Base-by-base conservation (phyloP, 1,284 basidiomycete genomes). In the Tilletia indica region DNA sequence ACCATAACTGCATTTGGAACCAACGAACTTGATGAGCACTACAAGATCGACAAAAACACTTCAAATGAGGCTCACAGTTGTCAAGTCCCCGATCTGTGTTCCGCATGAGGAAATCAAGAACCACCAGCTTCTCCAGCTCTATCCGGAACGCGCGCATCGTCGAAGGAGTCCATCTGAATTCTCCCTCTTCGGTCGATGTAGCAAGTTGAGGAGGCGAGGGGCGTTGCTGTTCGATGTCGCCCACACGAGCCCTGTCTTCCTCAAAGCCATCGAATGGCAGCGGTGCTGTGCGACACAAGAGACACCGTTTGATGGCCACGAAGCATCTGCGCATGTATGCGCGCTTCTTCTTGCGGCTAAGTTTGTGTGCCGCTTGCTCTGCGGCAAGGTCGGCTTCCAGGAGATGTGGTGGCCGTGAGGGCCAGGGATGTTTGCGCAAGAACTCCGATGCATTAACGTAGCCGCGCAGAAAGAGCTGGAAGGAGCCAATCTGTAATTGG, bases 371-470 rank as follows among this genome's bases (percentile, higher is more conserved):
- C 36, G 21, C 88, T 21, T 90, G 89, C 79, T 93, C 92, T 76
- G 93, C 92, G 78, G 91, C 92, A 0, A 92, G 92, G 82, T 94
- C 92, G 0, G 74, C 73, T 70, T 82, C 77, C 34, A 82, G 72
- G 49, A 81, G 38, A 1, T 77, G 74, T 11, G 89, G 86, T 36
- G 93, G 89, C 45, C 93, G 89, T 8, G 92, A 92, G 1, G 94
- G 94, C 90, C 91, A 93, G 2, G 94, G 93, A 81, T 96, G 89
- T 77, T 89, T 90, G 58, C 91, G 88, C 70, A 97, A 87, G 77
- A 94, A 95, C 72, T 92, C 91, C 4, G 92, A 92, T 0, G 92
- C 92, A 84, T 95, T 94, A 85, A 90, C 88, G 80, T 89, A 96
- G 16, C 93, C 93, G 74, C 92, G 89, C 78, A 95, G 86, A 85